phyloP scores from a whole-genome alignment of 2,329 filamentous ascomycete species.

The Neofusicoccum sp. region DNA sequence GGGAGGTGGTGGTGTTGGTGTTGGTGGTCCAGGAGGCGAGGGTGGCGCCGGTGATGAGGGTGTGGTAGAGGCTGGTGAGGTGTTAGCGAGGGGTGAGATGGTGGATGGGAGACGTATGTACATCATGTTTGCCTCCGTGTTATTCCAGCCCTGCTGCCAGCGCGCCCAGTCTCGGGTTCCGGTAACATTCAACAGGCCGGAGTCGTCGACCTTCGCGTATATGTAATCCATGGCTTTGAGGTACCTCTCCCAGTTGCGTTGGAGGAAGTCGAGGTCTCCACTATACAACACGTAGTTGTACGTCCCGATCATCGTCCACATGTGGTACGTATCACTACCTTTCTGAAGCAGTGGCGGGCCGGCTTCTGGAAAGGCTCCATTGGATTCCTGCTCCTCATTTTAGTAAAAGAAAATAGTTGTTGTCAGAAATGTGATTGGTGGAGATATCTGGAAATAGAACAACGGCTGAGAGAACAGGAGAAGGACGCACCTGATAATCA shows the following conservation, averaged over 20 bases:
- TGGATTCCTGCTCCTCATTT: background rate
- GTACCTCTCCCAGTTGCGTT: constrained; percentile 46
- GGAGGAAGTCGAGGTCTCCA: constrained; percentile 44
- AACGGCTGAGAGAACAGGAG: background rate
- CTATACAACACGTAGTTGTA: constrained; percentile 46
- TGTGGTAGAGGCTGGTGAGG: constrained; percentile 47
- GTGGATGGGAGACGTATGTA: background rate
- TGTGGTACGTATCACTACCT: constrained; percentile 52
- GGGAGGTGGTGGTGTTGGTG: constrained; percentile 25
- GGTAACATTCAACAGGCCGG: constrained; percentile 51
- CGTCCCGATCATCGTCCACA: constrained; percentile 51
- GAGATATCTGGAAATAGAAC: too few species aligned
- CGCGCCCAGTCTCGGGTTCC: constrained; percentile 47
- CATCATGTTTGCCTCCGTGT: constrained; percentile 56
- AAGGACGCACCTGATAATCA: constrained; percentile 41
- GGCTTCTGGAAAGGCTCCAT: constrained; percentile 39
- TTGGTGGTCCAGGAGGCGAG: constrained; percentile 32
- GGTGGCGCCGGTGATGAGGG: constrained; percentile 31
- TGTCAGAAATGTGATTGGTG: too few species aligned
- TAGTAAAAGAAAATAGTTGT: too few species aligned
- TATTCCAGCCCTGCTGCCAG: constrained; percentile 50
- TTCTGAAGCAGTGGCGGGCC: constrained; percentile 43
- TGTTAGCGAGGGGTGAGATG: background rate
- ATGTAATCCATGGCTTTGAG: constrained; percentile 49
- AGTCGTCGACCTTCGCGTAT: constrained; percentile 44